These are phyloP conservation scores for Coniochaeta prunicola DNA, from an alignment of 2,329 filamentous ascomycete species.

Conservation along the genomic window DNA sequence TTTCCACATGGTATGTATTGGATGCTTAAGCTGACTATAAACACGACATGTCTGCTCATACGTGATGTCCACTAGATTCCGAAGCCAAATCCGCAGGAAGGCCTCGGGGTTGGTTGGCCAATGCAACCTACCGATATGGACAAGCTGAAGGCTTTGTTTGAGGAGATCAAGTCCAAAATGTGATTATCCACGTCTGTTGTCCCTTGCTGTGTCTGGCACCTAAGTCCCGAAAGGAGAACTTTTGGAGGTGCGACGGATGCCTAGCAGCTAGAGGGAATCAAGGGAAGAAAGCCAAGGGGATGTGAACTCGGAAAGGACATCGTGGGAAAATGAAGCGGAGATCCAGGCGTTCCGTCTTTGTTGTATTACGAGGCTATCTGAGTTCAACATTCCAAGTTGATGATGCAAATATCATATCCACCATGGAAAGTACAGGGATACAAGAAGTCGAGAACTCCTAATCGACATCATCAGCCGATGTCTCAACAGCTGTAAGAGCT, in stretches of 20 bases:
- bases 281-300: background rate
- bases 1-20: slow-evolving; percentile 71
- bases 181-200: too few relatives aligned
- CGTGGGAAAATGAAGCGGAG: background rate
- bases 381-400: background rate
- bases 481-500: slow-evolving; percentile 17
- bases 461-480: slow-evolving; percentile 39
- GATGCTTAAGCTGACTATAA: background rate
- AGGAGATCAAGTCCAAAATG: slow-evolving; percentile 88
- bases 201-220: slow-evolving; percentile 1
- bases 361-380: background rate
- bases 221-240: too few relatives aligned
- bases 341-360: background rate
- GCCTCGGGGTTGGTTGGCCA: slow-evolving; percentile 76
- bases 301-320: too few relatives aligned
- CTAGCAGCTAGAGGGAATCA: background rate
- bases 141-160: slow-evolving; percentile 67
- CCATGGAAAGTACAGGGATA: background rate
- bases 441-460: slow-evolving; percentile 8
- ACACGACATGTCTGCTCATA: background rate
- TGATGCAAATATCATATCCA: background rate
- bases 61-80: slow-evolving; percentile 62
- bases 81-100: slow-evolving; percentile 79
- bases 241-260: too few relatives aligned
- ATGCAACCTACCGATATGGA: slow-evolving; percentile 71